These are phyloP conservation scores for Nemania sp. DNA, from an alignment of 2,329 filamentous ascomycete species.

Conservation along the genomic window DNA sequence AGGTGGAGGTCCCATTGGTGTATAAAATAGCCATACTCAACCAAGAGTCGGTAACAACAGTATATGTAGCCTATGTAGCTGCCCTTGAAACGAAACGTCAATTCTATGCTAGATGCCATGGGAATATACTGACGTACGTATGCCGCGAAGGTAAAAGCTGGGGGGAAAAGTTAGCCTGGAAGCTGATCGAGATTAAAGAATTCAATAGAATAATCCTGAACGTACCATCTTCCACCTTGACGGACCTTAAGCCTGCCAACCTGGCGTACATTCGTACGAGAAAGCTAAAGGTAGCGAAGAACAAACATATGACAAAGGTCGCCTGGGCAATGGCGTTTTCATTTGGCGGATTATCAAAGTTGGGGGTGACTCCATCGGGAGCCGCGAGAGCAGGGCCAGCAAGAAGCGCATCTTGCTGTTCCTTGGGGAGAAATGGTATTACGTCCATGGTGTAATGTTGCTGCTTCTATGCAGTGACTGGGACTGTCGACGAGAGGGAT, in stretches of 20 bases:
- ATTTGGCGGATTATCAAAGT: conserved; percentile 38
- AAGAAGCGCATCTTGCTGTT: conserved; percentile 31
- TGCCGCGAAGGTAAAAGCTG: conserved; percentile 31
- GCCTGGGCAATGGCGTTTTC: conserved; percentile 34
- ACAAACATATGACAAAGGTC: conserved; percentile 32
- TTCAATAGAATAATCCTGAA: not conserved
- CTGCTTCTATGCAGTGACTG: not conserved
- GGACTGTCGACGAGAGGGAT: not conserved
- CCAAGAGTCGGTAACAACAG: conserved; percentile 34
- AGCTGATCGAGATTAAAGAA: not conserved
- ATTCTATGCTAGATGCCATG: not conserved
- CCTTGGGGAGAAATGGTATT: conserved; percentile 38
- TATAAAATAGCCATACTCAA: conserved; percentile 40
- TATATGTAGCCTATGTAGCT: conserved; percentile 38
- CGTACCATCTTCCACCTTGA: conserved; percentile 37
- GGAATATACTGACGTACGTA: conserved; percentile 27
- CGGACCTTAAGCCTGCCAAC: conserved; percentile 22
- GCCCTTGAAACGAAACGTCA: conserved; percentile 23
- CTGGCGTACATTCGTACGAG: conserved; percentile 37
- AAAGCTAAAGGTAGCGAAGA: conserved; percentile 35
- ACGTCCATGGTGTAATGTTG: conserved; percentile 30
- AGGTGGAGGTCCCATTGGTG: conserved; percentile 40
- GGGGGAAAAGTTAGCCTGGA: conserved; percentile 5
- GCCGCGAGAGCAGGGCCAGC: conserved; percentile 36
- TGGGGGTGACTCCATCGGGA: conserved; percentile 21